Percentiles rank a stretch among this genome's conserved stretches.
These are phyloP conservation scores for Cladosporium sphaerospermum DNA, from an alignment of 2,329 filamentous ascomycete genomes.

Conservation along the genomic window DNA sequence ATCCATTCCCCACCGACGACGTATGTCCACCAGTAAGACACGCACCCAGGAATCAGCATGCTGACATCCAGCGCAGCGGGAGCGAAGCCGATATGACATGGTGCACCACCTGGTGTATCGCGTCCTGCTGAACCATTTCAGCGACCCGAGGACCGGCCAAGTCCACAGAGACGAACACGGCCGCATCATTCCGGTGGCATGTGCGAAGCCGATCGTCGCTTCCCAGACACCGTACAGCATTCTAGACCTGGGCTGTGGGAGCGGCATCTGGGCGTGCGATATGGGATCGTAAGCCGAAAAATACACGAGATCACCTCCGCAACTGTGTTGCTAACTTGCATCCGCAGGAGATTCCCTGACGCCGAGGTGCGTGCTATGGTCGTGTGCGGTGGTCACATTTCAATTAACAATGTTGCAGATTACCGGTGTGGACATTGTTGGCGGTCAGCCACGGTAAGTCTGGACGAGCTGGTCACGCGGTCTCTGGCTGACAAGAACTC, in stretches of 20 bases:
- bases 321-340: conserved; percentile 10
- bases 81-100: conserved; percentile 13
- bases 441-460: conserved; percentile 7
- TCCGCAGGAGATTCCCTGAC: conserved; percentile 44
- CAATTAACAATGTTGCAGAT: conserved; percentile 14
- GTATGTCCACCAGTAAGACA: background rate
- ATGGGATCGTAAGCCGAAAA: conserved; percentile 63
- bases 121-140: conserved; percentile 7
- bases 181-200: background rate
- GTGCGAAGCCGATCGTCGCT: conserved; percentile 1
- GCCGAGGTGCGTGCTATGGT: conserved; percentile 40
- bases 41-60: background rate
- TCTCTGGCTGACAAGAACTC: background rate
- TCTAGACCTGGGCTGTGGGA: conserved; percentile 71
- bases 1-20: conserved; percentile 12
- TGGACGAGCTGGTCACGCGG: background rate
- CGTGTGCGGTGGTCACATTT: too few relatives aligned
- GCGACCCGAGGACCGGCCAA: background rate
- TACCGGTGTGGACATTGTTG: conserved; percentile 23
- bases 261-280: conserved; percentile 85
- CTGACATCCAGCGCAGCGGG: conserved; percentile 5
- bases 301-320: background rate
- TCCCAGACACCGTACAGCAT: conserved; percentile 39
- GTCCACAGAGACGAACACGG: background rate
- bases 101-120: conserved; percentile 12